Base-by-base conservation (phyloP, 345 rosid species). In the Eucalyptus cloeziana region DNA sequence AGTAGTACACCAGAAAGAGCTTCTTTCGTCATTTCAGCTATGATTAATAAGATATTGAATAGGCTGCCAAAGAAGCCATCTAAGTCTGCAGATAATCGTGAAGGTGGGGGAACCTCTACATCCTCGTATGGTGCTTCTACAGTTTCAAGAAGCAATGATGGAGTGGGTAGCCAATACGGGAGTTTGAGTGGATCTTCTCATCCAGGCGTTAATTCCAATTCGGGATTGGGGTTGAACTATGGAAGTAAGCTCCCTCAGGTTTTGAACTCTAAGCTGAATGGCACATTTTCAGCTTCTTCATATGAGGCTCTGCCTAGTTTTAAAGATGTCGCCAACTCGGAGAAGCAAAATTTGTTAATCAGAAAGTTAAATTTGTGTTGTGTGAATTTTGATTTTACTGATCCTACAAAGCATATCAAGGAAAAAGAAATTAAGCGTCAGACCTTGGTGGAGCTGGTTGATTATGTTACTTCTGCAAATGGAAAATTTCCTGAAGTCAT, bases 351-450 rank as follows among this genome's bases (percentile, higher is more conserved):
- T 90, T 91, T 96, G 89, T 94, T 96, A 60, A 90, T 95, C 49
- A 88, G 93, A 79, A 97, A 97, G 90, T 71, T 94, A 91, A 92
- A 89, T 89, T 87, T 94, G 90, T 97, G 99, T 89, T 95, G 97
- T 60, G 90, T 91, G 62, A 91, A 93, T 58, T 90, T 95, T 89
- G 97, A 96, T 86, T 96, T 96, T 89, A 90, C 87, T 79, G 96
- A 96, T 89, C 94, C 94, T 1, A 92, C 96, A 6, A 96, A 94
- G 94, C 92, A 95, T 89, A 80, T 94, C 62, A 96, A 93, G 86
- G 98, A 96, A 91, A 96, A 96, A 90, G 99, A 96, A 81, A 90
- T 96, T 45, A 96, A 96, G 90, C 88, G 96, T 86, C 98, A 95
- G 93, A 96, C 96, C 4, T 62, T 96, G 88, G 92, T 94, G 13